Base-by-base conservation (phyloP, 805 yeast genomes). In the Myxozyma melibiosi region DNA sequence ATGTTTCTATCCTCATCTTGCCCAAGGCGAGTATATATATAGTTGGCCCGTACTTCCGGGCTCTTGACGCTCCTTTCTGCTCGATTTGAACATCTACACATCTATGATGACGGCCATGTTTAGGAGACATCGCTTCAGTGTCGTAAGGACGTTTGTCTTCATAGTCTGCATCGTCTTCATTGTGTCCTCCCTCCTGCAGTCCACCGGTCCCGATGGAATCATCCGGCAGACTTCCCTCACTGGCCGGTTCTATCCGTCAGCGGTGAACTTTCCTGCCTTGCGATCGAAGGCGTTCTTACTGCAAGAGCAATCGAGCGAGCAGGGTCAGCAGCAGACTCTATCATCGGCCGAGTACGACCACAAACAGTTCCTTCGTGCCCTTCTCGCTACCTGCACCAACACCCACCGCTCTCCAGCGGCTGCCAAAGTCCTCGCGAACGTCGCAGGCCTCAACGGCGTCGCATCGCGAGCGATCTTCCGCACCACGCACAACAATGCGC, bases 361-460 rank as follows among this genome's bases (percentile, higher is more conserved):
- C 33, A 47, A 47, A 25, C 27, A 22, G 24, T 38, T 27, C 20
- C 35, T 47, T 25, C 51, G 51, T 7, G 11, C 43, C 3, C 14
- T 38, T 9, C 43, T 37, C 24, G 16, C 25, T 9, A 8, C 41
- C 28, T 35, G 24, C 22, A 6, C 33, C 9, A 8, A 14, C 35
- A 14, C 34, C 11, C 6, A 27, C 3, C 2, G 30, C 3, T 8
- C 37, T 2, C 27, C 34, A 22, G 11, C 24, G 9, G 38, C 14
- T 7, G 48, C 40, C 25, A n/a, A 18, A n/a, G 24, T 40, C 5
- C 38, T 51, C 44, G 33, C 39, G 31, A 51, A 51, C 42, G 27
- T 24, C 40, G 54, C 54, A 14, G 54, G 54, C 33, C 47, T 51
- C 11, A 20, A 34, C 11, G 42, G 35, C 28, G 41, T n/a, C 20